Evolutionary conservation across 805 yeast genomes (phyloP).

Genomic region (Wickerhamiella spandovensis): DNA sequence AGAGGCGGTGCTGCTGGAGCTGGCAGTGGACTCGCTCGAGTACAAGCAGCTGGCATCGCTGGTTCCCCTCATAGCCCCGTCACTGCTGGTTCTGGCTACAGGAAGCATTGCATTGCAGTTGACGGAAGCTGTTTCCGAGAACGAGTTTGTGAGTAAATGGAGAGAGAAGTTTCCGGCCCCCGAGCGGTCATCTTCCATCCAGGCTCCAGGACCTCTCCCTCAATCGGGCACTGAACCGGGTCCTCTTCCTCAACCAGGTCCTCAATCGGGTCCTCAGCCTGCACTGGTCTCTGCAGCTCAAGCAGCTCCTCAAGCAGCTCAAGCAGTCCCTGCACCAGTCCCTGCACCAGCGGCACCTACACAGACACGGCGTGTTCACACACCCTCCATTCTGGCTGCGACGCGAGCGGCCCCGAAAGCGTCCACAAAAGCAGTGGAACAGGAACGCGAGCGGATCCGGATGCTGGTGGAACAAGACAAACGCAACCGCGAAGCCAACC

Average conservation of each 20-base stretch:
- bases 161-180: neutral
- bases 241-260: neutral
- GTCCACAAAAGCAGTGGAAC: neutral
- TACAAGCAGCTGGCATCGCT: constrained; percentile 9
- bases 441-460: constrained; percentile 43
- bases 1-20: constrained; percentile 1
- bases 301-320: neutral
- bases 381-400: no score
- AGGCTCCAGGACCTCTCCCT: neutral
- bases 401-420: neutral
- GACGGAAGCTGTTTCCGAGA: neutral
- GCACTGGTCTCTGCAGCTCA: neutral
- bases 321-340: no score
- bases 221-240: neutral
- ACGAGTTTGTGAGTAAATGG: neutral
- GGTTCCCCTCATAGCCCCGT: neutral
- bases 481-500: constrained; percentile 29
- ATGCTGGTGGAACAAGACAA: constrained; percentile 40
- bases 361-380: no score
- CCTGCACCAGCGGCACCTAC: no score
- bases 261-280: neutral
- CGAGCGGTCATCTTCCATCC: no score
- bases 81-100: neutral
- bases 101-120: constrained; percentile 7
- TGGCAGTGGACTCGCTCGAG: constrained; percentile 7